phyloP scores from a whole-genome alignment of 164 flowering plant species.

The Chimonanthus salicifolius region DNA sequence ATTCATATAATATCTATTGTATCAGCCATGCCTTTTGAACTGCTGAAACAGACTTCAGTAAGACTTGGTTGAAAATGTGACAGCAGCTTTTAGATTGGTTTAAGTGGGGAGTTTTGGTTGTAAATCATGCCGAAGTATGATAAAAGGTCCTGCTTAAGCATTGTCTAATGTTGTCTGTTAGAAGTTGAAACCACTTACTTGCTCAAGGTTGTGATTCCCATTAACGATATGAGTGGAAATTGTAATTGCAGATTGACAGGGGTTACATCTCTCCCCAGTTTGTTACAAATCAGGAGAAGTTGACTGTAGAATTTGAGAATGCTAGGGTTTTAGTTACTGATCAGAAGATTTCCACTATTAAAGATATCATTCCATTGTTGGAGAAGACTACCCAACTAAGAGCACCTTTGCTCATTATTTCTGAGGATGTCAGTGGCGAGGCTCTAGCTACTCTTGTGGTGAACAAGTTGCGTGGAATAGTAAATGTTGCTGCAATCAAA shows the following conservation, averaged over 20 bases:
- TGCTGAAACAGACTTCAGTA: too few relatives aligned
- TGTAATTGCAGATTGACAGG: constrained; percentile 70
- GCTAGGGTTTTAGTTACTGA: constrained; percentile 88
- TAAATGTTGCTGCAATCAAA: constrained; percentile 39
- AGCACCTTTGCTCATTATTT: constrained; percentile 67
- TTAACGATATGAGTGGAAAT: neutral
- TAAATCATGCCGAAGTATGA: too few relatives aligned
- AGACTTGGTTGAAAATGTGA: too few relatives aligned
- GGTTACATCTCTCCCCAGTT: constrained; percentile 99
- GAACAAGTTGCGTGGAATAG: constrained; percentile 34
- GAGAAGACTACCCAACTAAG: constrained; percentile 38
- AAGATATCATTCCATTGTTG: constrained; percentile 56
- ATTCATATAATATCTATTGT: neutral
- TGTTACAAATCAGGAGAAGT: constrained; percentile 86
- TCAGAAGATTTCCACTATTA: constrained; percentile 81
- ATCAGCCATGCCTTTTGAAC: neutral
- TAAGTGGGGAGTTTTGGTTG: too few relatives aligned
- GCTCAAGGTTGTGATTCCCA: neutral
- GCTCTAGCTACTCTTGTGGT: constrained; percentile 42
- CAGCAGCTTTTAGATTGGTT: too few relatives aligned
- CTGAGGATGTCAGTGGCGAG: constrained; percentile 90
- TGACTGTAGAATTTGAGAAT: constrained; percentile 85
- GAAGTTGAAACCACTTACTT: neutral
- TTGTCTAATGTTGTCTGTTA: too few relatives aligned
- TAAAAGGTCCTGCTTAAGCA: too few relatives aligned